Base-by-base conservation (phyloP, 2,329 filamentous ascomycete genomes). In the Colletotrichum nymphaeae region DNA sequence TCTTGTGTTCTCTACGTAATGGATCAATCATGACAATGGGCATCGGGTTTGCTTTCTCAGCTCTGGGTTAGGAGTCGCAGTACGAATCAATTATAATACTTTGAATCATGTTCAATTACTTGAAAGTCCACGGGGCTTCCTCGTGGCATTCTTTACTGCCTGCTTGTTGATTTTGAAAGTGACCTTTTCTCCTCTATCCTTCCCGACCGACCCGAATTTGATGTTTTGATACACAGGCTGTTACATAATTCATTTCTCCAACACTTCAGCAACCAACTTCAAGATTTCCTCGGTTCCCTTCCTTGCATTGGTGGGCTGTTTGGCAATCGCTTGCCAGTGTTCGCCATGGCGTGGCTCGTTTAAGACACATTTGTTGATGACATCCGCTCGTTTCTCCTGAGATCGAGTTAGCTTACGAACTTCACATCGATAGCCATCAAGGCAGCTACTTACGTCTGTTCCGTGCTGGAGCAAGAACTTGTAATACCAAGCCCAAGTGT, bases 401-500 rank as follows among this genome's bases (percentile, higher is more conserved):
- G 14, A 30, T 14, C 8, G 16, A 26, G 26, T 72, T 56, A 71
- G 68, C 56, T 30, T 24, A 46, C 28, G 4, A n/a, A 24, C 2
- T n/a, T 4, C 16, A 58, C 7, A 16, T 9, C 22, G 19, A n/a
- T n/a, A 3, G 9, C 5, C 30, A 22, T 24, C 8, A 14, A 32
- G 3, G 6, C 3, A 5, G 30, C 1, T 26, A 74, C 72, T 66
- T 42, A 74, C 72, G 14, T 95, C 93, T 5, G 95, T 98, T 11
- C 97, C 97, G 84, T 99, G 95, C 86, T 98, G 94, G 77, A 92
- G 81, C 76, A 98, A 80, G 82, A 98, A 99, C 82, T 96, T 95
- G 83, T 95, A 97, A 83, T 98, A 99, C 96, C 96, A 99, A 24
- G 95, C 96, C 97, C 97, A 99, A 12, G 92, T 94, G 85, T 99